Evolutionary conservation across 2,329 filamentous ascomycete species (phyloP), one percentile per base, ranked within the genome.

Genomic region (Colletotrichum shisoi): DNA sequence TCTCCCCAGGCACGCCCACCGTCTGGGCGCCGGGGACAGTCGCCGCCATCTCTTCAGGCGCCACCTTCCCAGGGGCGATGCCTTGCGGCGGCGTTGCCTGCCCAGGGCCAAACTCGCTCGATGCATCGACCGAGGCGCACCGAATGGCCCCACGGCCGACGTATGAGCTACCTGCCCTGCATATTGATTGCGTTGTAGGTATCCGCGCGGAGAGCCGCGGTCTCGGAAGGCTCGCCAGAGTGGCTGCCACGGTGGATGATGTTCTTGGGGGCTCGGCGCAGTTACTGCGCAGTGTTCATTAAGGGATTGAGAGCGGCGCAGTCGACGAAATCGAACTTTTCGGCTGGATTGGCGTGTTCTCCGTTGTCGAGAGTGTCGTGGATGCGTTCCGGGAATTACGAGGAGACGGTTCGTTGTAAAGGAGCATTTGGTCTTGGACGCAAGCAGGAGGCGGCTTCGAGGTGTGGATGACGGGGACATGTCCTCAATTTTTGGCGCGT

Each of bases 161-260:
- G 19, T 62, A 70, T 45, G 70, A 62, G 74, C 76, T 80, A 83
- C 77, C 75, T 78, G 62, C 76, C 51, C 71, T 73, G 72, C 83
- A 84, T 83, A 57, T 63, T 63, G 74, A 68, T 51, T 70, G 70
- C 73, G 63, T 76, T 69, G 73, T 73, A 62, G 76, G 73, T 80
- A 80, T 79, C 75, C 78, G 77, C 75, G 80, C 78, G 74, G 77
- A 76, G 72, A 79, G 76, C 78, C 82, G 80, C 76, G 77, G 75
- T 71, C 78, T 76, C 71, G 77, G 78, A 65, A 75, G 63, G 69
- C 71, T 71, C 71, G 77, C 77, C 78, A 79, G 46, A 61, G 67
- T 63, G 69, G 52, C 49, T 57, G 69, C 69, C 69, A 70, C 69
- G 69, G 54, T 70, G 63, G 56, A 49, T 56, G 52, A 56, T 34